Percentiles rank a stretch among this genome's conserved stretches.
These are phyloP conservation scores for Ganoderma resinaceum DNA, from an alignment of 1,284 basidiomycete genomes.

Conservation along the genomic window DNA sequence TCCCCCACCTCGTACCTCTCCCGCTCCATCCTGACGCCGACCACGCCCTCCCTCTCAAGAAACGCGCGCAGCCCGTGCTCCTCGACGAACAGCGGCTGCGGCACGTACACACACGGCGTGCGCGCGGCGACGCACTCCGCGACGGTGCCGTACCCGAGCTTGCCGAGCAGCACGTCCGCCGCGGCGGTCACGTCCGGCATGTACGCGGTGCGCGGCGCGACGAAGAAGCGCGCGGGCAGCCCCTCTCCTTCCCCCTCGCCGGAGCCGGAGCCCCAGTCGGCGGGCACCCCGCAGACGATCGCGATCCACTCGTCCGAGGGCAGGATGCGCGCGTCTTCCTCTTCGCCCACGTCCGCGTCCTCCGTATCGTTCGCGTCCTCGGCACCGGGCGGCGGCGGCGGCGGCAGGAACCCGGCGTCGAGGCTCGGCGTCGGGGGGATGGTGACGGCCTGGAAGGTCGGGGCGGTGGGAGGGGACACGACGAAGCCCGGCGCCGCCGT, in stretches of 20 bases:
- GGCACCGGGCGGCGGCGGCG: background rate
- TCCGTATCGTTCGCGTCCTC: background rate
- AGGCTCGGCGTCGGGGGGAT: constrained; percentile 39
- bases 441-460: constrained; percentile 31
- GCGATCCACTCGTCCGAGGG: constrained; percentile 79
- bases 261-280: constrained; percentile 53
- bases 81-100: constrained; percentile 79
- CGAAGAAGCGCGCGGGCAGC: constrained; percentile 74
- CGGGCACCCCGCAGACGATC: constrained; percentile 76
- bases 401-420: background rate
- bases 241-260: constrained; percentile 45
- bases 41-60: constrained; percentile 63
- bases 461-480: background rate
- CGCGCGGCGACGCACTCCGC: constrained; percentile 74
- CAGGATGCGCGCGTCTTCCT: constrained; percentile 50
- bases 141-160: constrained; percentile 79
- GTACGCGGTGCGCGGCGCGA: constrained; percentile 77
- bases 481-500: constrained; percentile 9
- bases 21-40: constrained; percentile 70
- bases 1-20: constrained; percentile 71
- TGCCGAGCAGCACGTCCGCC: constrained; percentile 79
- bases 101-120: constrained; percentile 79
- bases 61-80: constrained; percentile 76
- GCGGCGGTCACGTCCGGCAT: constrained; percentile 82
- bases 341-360: constrained; percentile 26